Base-by-base conservation (phyloP, 192 early-diverging fungal species). In the Backusella macrospora region DNA sequence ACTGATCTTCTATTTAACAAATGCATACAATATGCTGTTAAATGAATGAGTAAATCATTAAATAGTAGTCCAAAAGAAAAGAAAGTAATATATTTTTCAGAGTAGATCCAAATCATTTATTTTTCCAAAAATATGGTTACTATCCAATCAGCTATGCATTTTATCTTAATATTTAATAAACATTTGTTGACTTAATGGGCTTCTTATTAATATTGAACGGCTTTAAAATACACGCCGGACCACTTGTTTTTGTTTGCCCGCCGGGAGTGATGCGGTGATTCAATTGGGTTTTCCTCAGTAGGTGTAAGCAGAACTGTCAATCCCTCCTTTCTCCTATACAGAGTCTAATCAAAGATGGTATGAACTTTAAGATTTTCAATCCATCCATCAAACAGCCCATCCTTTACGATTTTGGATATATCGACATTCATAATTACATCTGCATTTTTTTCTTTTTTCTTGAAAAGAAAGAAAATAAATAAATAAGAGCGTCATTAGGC, bases 261-360 rank as follows among this genome's bases (percentile, higher is more conserved):
- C 29, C 29, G 29, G 29, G 29, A 34, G 29, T 2, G 26, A 23
- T 55, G 52, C 52, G 52, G 52, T 59, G 52, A 59, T 59, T 59
- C 52, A 59, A 59, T 59, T 59, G 52, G 13, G 52, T 59, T 59
- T 59, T 59, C 52, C 52, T 59, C 52, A 59, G 52, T 59, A 21
- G 52, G 21, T 59, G 52, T 59, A 23, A 59, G 52, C 52, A 59
- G 21, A 59, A 23, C 52, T 59, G 52, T 59, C 52, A 59, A 59
- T 59, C 21, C 52, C 52, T 59, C 52, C 52, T 59, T 59, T 59
- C 52, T 59, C 52, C 52, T 59, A 59, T 23, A 59, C 52, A 59
- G 9, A 59, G 52, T 59, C 52, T 59, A 59, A 59, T 59, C 26
- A 59, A 59, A 59, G 52, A 59, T 59, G 52, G 52, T 59, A 59